phyloP scores from a whole-genome alignment of 2,329 filamentous ascomycete species.

The Beauveria varroae region DNA sequence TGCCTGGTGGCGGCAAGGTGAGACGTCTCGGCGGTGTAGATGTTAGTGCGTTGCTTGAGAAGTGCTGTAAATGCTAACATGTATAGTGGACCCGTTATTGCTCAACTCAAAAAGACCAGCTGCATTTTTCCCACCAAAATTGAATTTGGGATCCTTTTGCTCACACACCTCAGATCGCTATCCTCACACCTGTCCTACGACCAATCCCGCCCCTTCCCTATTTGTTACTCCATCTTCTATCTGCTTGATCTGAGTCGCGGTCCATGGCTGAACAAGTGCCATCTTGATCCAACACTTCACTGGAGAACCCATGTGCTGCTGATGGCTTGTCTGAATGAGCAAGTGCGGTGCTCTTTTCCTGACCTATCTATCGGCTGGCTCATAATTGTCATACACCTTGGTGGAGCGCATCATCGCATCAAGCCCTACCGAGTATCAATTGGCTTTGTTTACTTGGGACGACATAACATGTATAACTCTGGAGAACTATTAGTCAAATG shows the following conservation, averaged over 20 bases:
- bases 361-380: neutral
- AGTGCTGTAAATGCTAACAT: neutral
- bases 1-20: neutral
- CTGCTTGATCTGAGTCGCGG: neutral
- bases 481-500: too few species aligned
- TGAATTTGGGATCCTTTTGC: neutral
- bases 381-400: neutral
- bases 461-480: too few species aligned
- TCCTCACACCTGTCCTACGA: neutral
- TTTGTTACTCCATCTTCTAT: neutral
- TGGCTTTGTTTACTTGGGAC: too few species aligned
- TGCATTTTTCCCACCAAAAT: constrained; percentile 2
- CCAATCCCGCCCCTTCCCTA: neutral
- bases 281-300: neutral
- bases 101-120: neutral
- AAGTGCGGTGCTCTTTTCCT: neutral
- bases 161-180: neutral
- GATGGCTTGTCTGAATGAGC: neutral
- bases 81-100: neutral
- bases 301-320: too few species aligned
- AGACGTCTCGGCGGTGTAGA: too few species aligned
- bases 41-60: neutral
- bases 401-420: neutral
- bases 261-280: neutral
- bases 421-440: too few species aligned